Evolutionary conservation across 768 basidiomycete genomes (phyloP).

Genomic region (Albatrellus ellisii): DNA sequence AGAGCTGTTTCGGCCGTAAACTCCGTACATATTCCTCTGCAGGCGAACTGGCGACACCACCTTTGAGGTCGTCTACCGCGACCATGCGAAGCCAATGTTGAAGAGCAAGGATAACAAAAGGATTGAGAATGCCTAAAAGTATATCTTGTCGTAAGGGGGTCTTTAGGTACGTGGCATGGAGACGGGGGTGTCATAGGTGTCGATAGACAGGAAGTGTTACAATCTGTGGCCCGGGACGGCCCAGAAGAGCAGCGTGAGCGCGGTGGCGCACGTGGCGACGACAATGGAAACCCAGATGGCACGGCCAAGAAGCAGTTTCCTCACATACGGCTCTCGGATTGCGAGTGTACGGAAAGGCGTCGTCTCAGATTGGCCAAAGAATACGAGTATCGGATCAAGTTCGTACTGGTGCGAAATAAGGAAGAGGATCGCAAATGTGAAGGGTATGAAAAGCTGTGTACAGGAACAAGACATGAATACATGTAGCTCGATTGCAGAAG

Average conservation of each 20-base stretch:
- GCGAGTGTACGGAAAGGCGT: constrained; percentile 91
- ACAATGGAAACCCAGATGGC: constrained; percentile 85
- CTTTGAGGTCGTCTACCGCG: too few relatives aligned
- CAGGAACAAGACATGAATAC: not conserved
- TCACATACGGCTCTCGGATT: constrained; percentile 90
- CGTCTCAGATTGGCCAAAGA: constrained; percentile 89
- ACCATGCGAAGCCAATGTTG: too few relatives aligned
- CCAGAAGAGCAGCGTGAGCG: constrained; percentile 87
- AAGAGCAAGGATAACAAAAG: too few relatives aligned
- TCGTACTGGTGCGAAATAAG: constrained; percentile 95
- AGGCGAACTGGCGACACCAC: too few relatives aligned
- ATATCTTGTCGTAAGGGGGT: too few relatives aligned
- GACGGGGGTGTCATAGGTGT: too few relatives aligned
- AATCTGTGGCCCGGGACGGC: constrained; percentile 91
- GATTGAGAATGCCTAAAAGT: too few relatives aligned
- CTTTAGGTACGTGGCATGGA: too few relatives aligned
- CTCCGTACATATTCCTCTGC: too few relatives aligned
- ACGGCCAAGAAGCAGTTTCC: constrained; percentile 77
- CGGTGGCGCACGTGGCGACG: constrained; percentile 63
- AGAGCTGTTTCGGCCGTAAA: too few relatives aligned
- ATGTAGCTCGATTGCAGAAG: constrained; percentile 5
- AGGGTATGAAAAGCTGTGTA: constrained; percentile 83
- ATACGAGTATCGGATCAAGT: constrained; percentile 90
- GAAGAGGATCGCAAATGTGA: constrained; percentile 78
- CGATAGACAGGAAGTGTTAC: constrained; percentile 21